A percentile compares a stretch with the other conserved stretches of the same genome.
These are phyloP conservation scores for Eutrema yunnanense DNA, from an alignment of 345 rosid species.

Conservation along the genomic window DNA sequence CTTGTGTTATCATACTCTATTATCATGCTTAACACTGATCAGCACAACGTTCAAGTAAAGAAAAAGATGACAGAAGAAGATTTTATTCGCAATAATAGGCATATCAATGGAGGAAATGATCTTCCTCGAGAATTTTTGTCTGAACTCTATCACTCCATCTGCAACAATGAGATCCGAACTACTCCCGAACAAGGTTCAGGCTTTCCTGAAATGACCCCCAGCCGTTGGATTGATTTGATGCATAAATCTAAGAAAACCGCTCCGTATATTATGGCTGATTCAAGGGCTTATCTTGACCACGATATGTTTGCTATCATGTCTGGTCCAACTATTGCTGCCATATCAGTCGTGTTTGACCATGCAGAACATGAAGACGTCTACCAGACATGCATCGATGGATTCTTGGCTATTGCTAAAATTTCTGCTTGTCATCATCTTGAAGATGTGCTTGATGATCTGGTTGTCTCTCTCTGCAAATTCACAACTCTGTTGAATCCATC, in stretches of 20 bases:
- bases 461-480: slow-evolving; percentile 93
- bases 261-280: slow-evolving; percentile 73
- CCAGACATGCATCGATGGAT: slow-evolving; percentile 96
- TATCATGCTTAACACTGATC: slow-evolving; percentile 97
- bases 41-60: slow-evolving; percentile 95
- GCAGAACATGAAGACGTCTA: slow-evolving; percentile 94
- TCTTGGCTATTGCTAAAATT: slow-evolving; percentile 92
- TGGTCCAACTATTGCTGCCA: slow-evolving; percentile 98
- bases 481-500: slow-evolving; percentile 88
- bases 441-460: slow-evolving; percentile 96
- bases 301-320: slow-evolving; percentile 99
- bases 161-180: slow-evolving; percentile 97
- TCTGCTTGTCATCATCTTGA: slow-evolving; percentile 98
- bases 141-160: slow-evolving; percentile 82
- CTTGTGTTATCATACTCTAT: slow-evolving; percentile 88
- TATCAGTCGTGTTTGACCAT: slow-evolving; percentile 97
- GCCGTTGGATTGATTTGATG: slow-evolving; percentile 99
- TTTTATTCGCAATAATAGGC: slow-evolving; percentile 91
- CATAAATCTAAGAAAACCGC: slow-evolving; percentile 92
- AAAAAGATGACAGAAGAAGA: slow-evolving; percentile 99
- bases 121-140: slow-evolving; percentile 81
- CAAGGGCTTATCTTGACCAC: slow-evolving; percentile 85
- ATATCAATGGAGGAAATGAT: slow-evolving; percentile 88
- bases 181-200: slow-evolving; percentile 93
- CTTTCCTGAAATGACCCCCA: slow-evolving; percentile 96